Conservation (phyloP, 169 alveolate genomes). For the Plasmodium berghei region DNA sequence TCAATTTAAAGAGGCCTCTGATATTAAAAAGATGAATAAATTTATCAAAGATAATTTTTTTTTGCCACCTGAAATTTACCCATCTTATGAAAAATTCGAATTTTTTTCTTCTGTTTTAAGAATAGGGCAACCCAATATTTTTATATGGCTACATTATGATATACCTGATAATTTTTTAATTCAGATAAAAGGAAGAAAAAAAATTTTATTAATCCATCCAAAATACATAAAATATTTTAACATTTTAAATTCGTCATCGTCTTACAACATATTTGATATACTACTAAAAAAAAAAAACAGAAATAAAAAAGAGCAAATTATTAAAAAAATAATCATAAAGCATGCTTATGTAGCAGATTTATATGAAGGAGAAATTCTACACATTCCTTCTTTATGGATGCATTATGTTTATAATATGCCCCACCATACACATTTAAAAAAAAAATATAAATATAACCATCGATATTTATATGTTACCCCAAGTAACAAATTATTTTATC, state of each 20-base stretch:
- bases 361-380: constrained; percentile 66
- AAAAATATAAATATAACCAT: constrained; percentile 13
- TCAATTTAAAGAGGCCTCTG: constrained; percentile 72
- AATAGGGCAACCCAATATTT: constrained; percentile 75
- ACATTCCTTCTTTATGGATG: constrained; percentile 74
- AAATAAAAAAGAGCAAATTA: constrained; percentile 33
- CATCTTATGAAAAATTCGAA: constrained; percentile 43
- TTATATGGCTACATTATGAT: constrained; percentile 75
- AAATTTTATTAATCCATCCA: constrained; percentile 64
- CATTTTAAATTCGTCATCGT: constrained; percentile 53
- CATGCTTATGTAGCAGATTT: constrained; percentile 66
- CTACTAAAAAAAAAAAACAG: constrained; percentile 29
- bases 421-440: constrained; percentile 38
- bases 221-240: constrained; percentile 65
- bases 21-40: constrained; percentile 69
- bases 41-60: constrained; percentile 66
- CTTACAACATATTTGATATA: constrained; percentile 58
- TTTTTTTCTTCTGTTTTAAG: constrained; percentile 71
- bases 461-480: constrained; percentile 5
- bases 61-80: constrained; percentile 56
- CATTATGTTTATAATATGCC: constrained; percentile 76
- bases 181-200: constrained; percentile 77
- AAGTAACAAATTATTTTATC: not conserved
- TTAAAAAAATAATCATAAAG: constrained; percentile 37
- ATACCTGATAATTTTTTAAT: constrained; percentile 74